Conservation (phyloP, 768 basidiomycete genomes). For the Amanita pseudoporphyria region DNA sequence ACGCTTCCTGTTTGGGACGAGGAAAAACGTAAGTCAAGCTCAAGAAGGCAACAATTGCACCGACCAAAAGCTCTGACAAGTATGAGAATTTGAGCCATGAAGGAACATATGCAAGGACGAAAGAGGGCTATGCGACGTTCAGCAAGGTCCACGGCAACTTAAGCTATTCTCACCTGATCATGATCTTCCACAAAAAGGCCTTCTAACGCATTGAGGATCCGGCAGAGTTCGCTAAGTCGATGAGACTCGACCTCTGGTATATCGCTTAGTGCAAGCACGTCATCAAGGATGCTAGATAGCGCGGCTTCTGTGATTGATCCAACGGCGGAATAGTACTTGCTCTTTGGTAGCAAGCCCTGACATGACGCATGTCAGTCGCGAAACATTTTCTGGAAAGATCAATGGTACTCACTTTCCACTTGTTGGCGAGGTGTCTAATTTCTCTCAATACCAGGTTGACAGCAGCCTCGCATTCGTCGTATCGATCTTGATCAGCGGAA, state of each 20-base stretch:
- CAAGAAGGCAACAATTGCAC: slow-evolving; percentile 19
- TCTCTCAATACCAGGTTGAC: slow-evolving; percentile 54
- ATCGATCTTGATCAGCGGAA: slow-evolving; percentile 63
- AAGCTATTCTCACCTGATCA: slow-evolving; percentile 34
- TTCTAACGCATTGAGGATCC: slow-evolving; percentile 70
- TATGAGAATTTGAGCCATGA: slow-evolving; percentile 95
- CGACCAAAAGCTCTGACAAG: slow-evolving; percentile 80
- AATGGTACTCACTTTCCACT: slow-evolving; percentile 51
- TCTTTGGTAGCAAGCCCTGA: slow-evolving; percentile 60
- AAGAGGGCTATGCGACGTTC: slow-evolving; percentile 41
- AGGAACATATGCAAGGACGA: slow-evolving; percentile 79
- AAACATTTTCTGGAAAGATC: background rate
- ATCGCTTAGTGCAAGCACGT: slow-evolving; percentile 73
- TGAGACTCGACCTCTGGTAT: slow-evolving; percentile 87
- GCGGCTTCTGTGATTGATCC: slow-evolving; percentile 64
- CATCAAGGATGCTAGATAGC: slow-evolving; percentile 55
- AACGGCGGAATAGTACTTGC: slow-evolving; percentile 61
- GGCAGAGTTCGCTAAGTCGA: slow-evolving; percentile 72
- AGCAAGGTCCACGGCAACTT: background rate
- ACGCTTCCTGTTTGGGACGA: slow-evolving; percentile 58
- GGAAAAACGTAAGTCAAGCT: background rate
- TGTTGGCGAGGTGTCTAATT: slow-evolving; percentile 51
- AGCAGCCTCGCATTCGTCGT: slow-evolving; percentile 65
- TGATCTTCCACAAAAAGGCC: slow-evolving; percentile 66
- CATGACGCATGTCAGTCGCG: background rate